Evolutionary conservation across 306 rosid genomes (phyloP).

Genomic region (Ziziphus jujuba): DNA sequence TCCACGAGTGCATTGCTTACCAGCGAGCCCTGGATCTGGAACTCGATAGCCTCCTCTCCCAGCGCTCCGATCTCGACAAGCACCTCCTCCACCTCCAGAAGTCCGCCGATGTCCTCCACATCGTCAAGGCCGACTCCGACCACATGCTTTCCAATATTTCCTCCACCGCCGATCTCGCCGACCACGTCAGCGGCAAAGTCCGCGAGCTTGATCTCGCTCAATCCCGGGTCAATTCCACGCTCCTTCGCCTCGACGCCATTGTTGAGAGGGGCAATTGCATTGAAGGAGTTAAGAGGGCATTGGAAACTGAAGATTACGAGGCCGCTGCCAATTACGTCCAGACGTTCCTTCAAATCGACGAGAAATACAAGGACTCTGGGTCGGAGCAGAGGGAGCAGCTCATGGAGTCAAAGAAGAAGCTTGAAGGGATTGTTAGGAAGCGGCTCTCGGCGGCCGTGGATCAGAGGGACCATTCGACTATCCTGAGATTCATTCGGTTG

Average conservation of each 20-base stretch:
- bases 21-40: slow-evolving; percentile 58
- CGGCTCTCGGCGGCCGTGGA: slow-evolving; percentile 72
- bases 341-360: slow-evolving; percentile 69
- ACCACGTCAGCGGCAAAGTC: slow-evolving; percentile 63
- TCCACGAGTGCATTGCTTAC: slow-evolving; percentile 62
- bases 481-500: slow-evolving; percentile 62
- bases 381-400: slow-evolving; percentile 77
- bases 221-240: slow-evolving; percentile 76
- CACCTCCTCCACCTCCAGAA: slow-evolving; percentile 65
- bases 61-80: slow-evolving; percentile 73
- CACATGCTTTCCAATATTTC: slow-evolving; percentile 43
- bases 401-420: slow-evolving; percentile 55
- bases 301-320: slow-evolving; percentile 68
- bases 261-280: slow-evolving; percentile 73
- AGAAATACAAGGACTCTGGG: slow-evolving; percentile 63
- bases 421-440: slow-evolving; percentile 77
- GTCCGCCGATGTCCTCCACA: slow-evolving; percentile 68
- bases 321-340: slow-evolving; percentile 59
- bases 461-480: slow-evolving; percentile 65
- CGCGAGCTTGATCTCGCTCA: slow-evolving; percentile 92
- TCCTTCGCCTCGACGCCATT: slow-evolving; percentile 80
- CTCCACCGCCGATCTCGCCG: slow-evolving; percentile 58
- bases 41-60: slow-evolving; percentile 72
- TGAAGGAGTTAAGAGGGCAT: slow-evolving; percentile 68
- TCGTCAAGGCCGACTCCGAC: slow-evolving; percentile 68